These are phyloP conservation scores for Cercospora janseana DNA, from an alignment of 2,329 filamentous ascomycete genomes.

Conservation along the genomic window DNA sequence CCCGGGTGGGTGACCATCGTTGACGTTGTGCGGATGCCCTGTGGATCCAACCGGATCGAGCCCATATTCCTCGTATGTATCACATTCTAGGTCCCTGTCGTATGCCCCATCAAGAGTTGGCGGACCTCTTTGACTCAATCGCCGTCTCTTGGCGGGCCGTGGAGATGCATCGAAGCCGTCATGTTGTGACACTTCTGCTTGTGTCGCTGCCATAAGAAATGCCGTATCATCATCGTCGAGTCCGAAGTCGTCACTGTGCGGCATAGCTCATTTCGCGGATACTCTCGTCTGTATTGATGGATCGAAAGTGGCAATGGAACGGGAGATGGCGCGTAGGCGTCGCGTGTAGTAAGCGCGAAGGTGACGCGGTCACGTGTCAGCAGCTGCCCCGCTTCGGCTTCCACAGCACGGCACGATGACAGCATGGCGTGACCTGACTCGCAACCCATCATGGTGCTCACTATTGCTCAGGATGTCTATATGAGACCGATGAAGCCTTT, in stretches of 20 bases:
- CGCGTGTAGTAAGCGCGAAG: constrained; percentile 11
- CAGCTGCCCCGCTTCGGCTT: background rate
- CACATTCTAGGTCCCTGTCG: constrained; percentile 24
- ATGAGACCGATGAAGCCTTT: constrained; percentile 2
- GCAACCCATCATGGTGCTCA: background rate
- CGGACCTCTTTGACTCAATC: constrained; percentile 22
- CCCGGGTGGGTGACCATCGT: constrained; percentile 12
- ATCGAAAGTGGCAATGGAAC: constrained; percentile 5
- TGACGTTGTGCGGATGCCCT: constrained; percentile 6
- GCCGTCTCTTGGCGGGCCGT: constrained; percentile 36
- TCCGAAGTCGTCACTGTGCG: constrained; percentile 37
- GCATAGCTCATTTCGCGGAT: constrained; percentile 27
- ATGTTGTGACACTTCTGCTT: constrained; percentile 33
- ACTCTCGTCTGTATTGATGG: constrained; percentile 1
- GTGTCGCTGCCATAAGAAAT: constrained; percentile 35
- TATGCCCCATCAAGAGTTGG: constrained; percentile 30
- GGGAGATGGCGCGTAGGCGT: background rate
- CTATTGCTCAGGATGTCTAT: constrained; percentile 3
- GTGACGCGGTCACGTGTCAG: background rate
- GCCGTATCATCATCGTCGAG: constrained; percentile 36
- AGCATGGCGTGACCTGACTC: background rate
- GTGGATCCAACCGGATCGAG: constrained; percentile 22
- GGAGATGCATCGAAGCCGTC: constrained; percentile 35
- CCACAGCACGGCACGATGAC: constrained; percentile 2
- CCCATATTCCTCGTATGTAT: constrained; percentile 26